These are phyloP conservation scores for Imleria badia DNA, from an alignment of 768 basidiomycete species.

Conservation along the genomic window DNA sequence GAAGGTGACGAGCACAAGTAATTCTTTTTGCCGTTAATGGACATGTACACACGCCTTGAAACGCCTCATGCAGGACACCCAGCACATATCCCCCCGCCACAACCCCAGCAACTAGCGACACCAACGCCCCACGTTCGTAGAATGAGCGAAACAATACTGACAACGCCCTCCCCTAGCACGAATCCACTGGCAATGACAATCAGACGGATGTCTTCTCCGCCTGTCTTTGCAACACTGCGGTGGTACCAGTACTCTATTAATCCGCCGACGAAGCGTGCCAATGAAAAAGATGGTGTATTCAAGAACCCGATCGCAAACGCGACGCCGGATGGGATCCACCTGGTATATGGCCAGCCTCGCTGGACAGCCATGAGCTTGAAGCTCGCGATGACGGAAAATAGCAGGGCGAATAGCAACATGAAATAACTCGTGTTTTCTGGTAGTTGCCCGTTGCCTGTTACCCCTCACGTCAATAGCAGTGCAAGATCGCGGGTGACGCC, in stretches of 20 bases:
- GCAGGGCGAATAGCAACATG: slow-evolving; percentile 73
- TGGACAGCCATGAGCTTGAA: slow-evolving; percentile 60
- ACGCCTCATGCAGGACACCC: slow-evolving; percentile 51
- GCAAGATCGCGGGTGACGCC: background rate
- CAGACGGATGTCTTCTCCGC: slow-evolving; percentile 63
- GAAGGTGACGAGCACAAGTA: background rate
- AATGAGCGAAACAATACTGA: slow-evolving; percentile 76
- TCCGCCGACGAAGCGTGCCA: slow-evolving; percentile 89
- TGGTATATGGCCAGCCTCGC: slow-evolving; percentile 52
- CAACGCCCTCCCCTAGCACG: slow-evolving; percentile 91
- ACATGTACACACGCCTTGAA: slow-evolving; percentile 4
- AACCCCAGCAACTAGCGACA: slow-evolving; percentile 84
- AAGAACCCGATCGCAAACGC: slow-evolving; percentile 96
- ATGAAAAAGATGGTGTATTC: slow-evolving; percentile 92
- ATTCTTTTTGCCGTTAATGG: slow-evolving; percentile 7
- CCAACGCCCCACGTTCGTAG: slow-evolving; percentile 75
- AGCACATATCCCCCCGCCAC: slow-evolving; percentile 70
- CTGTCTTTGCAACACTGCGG: slow-evolving; percentile 45
- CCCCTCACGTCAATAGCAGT: slow-evolving; percentile 4
- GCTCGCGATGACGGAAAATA: slow-evolving; percentile 69
- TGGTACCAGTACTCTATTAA: slow-evolving; percentile 73
- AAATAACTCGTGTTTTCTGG: slow-evolving; percentile 73
- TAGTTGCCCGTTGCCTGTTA: slow-evolving; percentile 74
- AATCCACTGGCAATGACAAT: slow-evolving; percentile 94
- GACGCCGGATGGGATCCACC: slow-evolving; percentile 88